phyloP scores from a whole-genome alignment of 768 basidiomycete species.

The Lactarius trivialis region DNA sequence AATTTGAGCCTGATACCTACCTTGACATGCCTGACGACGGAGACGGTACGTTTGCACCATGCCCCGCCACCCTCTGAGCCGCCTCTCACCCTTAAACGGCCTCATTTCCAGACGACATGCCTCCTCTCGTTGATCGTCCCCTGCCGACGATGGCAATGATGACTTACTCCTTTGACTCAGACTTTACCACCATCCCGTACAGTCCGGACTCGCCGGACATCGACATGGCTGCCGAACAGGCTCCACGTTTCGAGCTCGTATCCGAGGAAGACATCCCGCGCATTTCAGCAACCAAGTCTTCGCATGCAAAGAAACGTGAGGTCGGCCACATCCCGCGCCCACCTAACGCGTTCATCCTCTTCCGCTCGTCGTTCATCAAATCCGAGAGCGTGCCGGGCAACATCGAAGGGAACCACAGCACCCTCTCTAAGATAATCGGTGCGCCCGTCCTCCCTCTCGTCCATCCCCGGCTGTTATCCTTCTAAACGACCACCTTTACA shows the following conservation, averaged over 20 bases:
- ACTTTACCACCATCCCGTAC: conserved; percentile 51
- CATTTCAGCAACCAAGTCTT: conserved; percentile 30
- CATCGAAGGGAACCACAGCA: conserved; percentile 76
- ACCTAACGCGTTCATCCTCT: conserved; percentile 82
- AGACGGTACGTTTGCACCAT: conserved; percentile 9
- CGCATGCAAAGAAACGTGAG: conserved; percentile 59
- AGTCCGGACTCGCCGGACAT: conserved; percentile 20
- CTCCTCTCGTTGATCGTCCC: conserved; percentile 44
- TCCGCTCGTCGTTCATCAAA: conserved; percentile 70
- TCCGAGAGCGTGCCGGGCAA: conserved; percentile 67
- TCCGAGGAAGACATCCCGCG: conserved; percentile 20
- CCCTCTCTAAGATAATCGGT: conserved; percentile 79
- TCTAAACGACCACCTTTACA: conserved; percentile 24
- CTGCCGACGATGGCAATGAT: conserved; percentile 40
- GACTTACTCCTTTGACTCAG: conserved; percentile 58
- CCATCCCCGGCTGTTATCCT: not conserved
- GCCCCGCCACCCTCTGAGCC: not conserved
- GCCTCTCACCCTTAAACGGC: not conserved
- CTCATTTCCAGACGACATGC: conserved; percentile 30
- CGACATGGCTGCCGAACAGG: conserved; percentile 30
- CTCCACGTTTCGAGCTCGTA: conserved; percentile 30
- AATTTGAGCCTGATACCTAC: conserved; percentile 9
- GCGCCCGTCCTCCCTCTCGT: conserved; percentile 21
- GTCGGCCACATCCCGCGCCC: conserved; percentile 76
- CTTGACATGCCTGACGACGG: conserved; percentile 17